Evolutionary conservation across 805 yeast species (phyloP).

Genomic region (Brettanomyces nanus): DNA sequence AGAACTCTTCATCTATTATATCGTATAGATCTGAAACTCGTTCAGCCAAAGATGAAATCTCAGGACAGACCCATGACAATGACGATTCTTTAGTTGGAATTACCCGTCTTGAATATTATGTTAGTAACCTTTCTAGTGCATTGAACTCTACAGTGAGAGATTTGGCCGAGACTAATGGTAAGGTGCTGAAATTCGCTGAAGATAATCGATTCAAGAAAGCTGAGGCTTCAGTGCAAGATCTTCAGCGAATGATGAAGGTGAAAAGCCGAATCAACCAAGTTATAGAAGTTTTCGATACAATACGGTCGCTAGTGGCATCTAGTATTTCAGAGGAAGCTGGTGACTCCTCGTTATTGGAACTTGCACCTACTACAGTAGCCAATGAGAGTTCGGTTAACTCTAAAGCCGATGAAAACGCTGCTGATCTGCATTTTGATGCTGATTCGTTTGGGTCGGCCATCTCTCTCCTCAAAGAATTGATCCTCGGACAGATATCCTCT

Average conservation of each 20-base stretch:
- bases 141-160: slow-evolving; percentile 48
- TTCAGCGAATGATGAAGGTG: slow-evolving; percentile 36
- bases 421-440: background rate
- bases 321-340: background rate
- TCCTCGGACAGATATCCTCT: slow-evolving; percentile 32
- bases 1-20: slow-evolving; percentile 42
- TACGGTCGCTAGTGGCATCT: slow-evolving; percentile 32
- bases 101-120: slow-evolving; percentile 57
- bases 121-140: slow-evolving; percentile 52
- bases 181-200: slow-evolving; percentile 13
- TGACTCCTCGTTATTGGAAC: background rate
- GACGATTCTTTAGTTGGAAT: slow-evolving; percentile 28
- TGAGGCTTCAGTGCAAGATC: slow-evolving; percentile 23
- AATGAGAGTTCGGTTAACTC: slow-evolving; percentile 8
- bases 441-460: slow-evolving; percentile 25
- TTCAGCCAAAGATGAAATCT: background rate
- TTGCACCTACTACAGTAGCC: background rate
- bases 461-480: slow-evolving; percentile 35
- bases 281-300: slow-evolving; percentile 35
- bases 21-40: slow-evolving; percentile 28
- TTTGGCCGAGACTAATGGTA: slow-evolving; percentile 24
- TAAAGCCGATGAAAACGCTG: slow-evolving; percentile 1
- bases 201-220: slow-evolving; percentile 6
- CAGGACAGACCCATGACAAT: background rate
- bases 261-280: slow-evolving; percentile 40